Evolutionary conservation across 805 yeast genomes (phyloP), one percentile per base, ranked within the genome.

Genomic region (Cyberlindnera mississippiensis): DNA sequence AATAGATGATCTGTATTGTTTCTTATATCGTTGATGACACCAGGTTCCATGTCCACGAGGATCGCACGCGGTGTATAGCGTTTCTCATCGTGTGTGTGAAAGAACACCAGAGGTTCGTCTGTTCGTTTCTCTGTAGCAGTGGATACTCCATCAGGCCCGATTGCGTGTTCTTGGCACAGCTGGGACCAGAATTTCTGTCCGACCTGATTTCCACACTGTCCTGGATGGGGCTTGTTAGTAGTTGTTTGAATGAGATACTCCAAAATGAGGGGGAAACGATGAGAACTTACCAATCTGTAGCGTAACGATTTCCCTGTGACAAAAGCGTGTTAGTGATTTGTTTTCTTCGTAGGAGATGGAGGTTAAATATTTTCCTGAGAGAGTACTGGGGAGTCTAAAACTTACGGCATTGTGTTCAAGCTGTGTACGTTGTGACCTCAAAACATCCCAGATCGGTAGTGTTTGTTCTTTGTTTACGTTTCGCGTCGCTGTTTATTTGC

Each of bases 171-270:
- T 22, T 70, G 64, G 33, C 95, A 85, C 41, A 91, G 62, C 60
- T 87, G 96, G 35, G 79, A 73, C 99, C 99, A 93, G 62, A 90
- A 91, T 61, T 85, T 84, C 42, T 85, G 78, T 19, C 97, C 97
- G 1, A 91, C 82, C 60, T 91, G 98, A 64, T 93, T 93, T 44
- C 99, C 99, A 68, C 99, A 93, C 66, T 93, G 99, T 19, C 96
- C 47, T 44, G 20, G 18, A 4, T 1, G 10, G 22, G 28, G 17
- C 9, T 22, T 16, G 96, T 55, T 42, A 37, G 44, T n/a, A 11
- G 7, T 8, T 27, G 6, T 17, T n/a, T n/a, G 13, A 27, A n/a
- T 18, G 37, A 22, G 38, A 15, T 24, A 18, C 17, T n/a, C 12
- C 13, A 33, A 14, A 19, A 18, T 24, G 17, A 15, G 24, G 11